These are phyloP conservation scores for Kodamaea kaohsiungensis DNA, from an alignment of 805 yeast species.

Conservation along the genomic window DNA sequence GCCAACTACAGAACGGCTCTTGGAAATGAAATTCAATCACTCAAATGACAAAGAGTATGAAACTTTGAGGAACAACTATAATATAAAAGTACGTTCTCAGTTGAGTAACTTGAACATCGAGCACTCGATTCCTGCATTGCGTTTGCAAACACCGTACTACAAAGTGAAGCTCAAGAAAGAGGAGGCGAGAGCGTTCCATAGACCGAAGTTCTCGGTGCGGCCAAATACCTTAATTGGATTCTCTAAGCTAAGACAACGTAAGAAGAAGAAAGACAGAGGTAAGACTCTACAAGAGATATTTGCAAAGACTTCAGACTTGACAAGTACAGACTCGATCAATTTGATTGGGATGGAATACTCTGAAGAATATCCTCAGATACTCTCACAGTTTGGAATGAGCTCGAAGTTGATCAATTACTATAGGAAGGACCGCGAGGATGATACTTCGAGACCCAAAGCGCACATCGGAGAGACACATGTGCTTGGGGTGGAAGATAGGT, in stretches of 20 bases:
- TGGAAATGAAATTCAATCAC: constrained; percentile 69
- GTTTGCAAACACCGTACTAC: constrained; percentile 89
- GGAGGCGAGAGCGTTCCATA: constrained; percentile 76
- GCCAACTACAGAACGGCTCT: constrained; percentile 55
- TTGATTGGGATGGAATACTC: constrained; percentile 83
- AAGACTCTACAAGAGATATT: constrained; percentile 76
- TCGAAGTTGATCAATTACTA: constrained; percentile 90
- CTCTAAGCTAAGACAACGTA: constrained; percentile 71
- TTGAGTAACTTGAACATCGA: constrained; percentile 89
- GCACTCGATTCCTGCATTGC: constrained; percentile 83
- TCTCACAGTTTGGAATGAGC: constrained; percentile 95
- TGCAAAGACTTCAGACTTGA: constrained; percentile 68
- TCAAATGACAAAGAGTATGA: constrained; percentile 91
- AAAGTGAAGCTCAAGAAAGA: constrained; percentile 70
- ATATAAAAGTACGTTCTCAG: constrained; percentile 88
- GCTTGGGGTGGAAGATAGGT: constrained; percentile 91
- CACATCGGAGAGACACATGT: constrained; percentile 94
- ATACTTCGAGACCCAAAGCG: constrained; percentile 81
- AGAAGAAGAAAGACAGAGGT: constrained; percentile 87
- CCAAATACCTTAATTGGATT: constrained; percentile 79
- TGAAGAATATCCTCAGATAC: constrained; percentile 80
- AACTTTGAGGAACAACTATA: constrained; percentile 78
- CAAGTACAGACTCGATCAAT: constrained; percentile 80
- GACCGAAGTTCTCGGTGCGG: constrained; percentile 72
- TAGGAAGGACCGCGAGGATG: constrained; percentile 79